A percentile compares a stretch with the other conserved stretches of the same genome.
Conservation (phyloP, 306 rosid genomes). For the Delonix regia region DNA sequence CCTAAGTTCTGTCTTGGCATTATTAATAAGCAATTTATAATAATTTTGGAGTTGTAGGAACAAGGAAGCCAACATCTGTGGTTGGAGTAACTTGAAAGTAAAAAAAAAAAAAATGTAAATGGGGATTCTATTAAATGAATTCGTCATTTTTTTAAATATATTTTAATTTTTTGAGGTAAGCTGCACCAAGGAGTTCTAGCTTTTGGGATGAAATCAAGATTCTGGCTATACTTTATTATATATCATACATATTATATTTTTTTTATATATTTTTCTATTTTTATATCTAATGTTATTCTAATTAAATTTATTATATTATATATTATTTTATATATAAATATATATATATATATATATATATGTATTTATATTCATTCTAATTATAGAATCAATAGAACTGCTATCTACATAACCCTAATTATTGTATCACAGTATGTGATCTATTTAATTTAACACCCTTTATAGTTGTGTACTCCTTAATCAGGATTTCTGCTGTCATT, state of each 20-base stretch:
- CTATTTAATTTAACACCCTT: background rate
- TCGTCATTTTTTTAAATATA: background rate
- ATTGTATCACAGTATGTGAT: background rate
- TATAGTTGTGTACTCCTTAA: background rate
- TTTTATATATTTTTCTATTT: too few relatives aligned
- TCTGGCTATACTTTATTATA: too few relatives aligned
- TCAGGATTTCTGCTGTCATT: background rate
- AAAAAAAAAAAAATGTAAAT: background rate
- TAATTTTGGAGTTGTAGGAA: background rate
- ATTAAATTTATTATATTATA: too few relatives aligned
- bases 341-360: too few relatives aligned
- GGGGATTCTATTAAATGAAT: background rate
- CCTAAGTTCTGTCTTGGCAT: background rate
- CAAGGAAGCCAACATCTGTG: background rate
- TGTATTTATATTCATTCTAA: too few relatives aligned
- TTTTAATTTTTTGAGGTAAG: background rate
- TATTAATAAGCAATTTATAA: background rate
- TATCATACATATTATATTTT: too few relatives aligned
- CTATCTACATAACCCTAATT: background rate
- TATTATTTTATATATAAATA: too few relatives aligned
- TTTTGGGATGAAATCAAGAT: background rate
- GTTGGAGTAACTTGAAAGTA: background rate
- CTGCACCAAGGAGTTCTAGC: background rate
- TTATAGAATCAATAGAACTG: background rate
- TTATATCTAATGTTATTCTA: too few relatives aligned